These are phyloP conservation scores for Kazachstania viticola DNA, from an alignment of 805 yeast species.

Conservation along the genomic window DNA sequence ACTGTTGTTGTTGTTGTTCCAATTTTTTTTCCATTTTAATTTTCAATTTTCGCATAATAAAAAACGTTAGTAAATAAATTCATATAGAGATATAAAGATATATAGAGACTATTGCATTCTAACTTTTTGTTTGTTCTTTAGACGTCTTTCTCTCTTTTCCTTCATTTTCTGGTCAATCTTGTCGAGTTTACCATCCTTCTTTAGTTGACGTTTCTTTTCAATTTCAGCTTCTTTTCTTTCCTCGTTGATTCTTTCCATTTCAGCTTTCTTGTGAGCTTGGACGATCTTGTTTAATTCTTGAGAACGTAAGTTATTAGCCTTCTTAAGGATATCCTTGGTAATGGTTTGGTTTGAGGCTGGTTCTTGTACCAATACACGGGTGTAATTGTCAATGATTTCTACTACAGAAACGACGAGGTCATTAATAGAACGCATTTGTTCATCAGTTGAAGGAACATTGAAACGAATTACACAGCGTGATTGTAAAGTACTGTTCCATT, in stretches of 20 bases:
- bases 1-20: too few species aligned
- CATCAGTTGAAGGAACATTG: conserved; percentile 36
- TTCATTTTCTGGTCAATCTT: conserved; percentile 66
- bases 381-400: conserved; percentile 46
- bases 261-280: conserved; percentile 53
- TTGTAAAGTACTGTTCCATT: conserved; percentile 39
- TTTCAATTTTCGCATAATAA: too few species aligned
- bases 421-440: conserved; percentile 39
- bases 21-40: too few species aligned
- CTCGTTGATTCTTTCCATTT: conserved; percentile 56
- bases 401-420: conserved; percentile 45
- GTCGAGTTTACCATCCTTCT: conserved; percentile 61
- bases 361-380: conserved; percentile 27
- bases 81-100: too few species aligned
- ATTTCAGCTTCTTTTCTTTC: conserved; percentile 62
- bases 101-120: conserved; percentile 23
- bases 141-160: conserved; percentile 73
- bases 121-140: conserved; percentile 48
- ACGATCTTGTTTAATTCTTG: conserved; percentile 57
- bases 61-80: too few species aligned
- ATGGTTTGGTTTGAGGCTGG: conserved; percentile 36
- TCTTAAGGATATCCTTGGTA: conserved; percentile 66
- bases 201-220: conserved; percentile 47
- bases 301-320: conserved; percentile 68
- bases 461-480: conserved; percentile 44